phyloP scores from a whole-genome alignment of 192 early-diverging fungal genomes.

The Diversispora epigaea region DNA sequence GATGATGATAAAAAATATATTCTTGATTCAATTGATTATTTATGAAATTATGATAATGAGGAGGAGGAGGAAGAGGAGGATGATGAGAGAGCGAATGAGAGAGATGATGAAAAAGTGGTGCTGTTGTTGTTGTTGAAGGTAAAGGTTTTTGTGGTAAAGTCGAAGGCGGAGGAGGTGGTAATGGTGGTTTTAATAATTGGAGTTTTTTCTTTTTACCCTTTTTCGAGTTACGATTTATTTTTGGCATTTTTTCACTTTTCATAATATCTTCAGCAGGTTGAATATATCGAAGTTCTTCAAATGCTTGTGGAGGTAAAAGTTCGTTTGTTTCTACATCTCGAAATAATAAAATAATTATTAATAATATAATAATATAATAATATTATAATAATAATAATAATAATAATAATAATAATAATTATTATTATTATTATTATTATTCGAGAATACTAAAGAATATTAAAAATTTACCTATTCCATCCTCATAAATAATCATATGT shows the following conservation, averaged over 20 bases:
- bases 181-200: not conserved
- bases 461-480: not conserved
- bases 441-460: not conserved
- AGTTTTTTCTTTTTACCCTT: not conserved
- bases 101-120: too few species aligned
- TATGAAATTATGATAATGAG: too few species aligned
- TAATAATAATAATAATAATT: too few species aligned
- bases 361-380: too few species aligned
- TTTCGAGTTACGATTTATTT: not conserved
- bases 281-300: constrained; percentile 16
- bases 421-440: too few species aligned
- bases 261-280: constrained; percentile 7
- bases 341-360: not conserved
- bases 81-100: too few species aligned
- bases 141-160: not conserved
- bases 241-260: constrained; percentile 13
- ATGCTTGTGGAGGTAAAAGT: constrained; percentile 7
- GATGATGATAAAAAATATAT: too few species aligned
- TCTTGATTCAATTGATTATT: too few species aligned
- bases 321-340: not conserved
- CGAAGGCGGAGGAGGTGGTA: not conserved
- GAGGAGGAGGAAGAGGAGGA: too few species aligned
- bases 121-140: not conserved
- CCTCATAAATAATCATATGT: constrained; percentile 23
- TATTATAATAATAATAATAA: too few species aligned